Percentiles rank a stretch among this genome's conserved stretches.
These are phyloP conservation scores for Trametes coccinea DNA, from an alignment of 768 basidiomycete species.

Conservation along the genomic window DNA sequence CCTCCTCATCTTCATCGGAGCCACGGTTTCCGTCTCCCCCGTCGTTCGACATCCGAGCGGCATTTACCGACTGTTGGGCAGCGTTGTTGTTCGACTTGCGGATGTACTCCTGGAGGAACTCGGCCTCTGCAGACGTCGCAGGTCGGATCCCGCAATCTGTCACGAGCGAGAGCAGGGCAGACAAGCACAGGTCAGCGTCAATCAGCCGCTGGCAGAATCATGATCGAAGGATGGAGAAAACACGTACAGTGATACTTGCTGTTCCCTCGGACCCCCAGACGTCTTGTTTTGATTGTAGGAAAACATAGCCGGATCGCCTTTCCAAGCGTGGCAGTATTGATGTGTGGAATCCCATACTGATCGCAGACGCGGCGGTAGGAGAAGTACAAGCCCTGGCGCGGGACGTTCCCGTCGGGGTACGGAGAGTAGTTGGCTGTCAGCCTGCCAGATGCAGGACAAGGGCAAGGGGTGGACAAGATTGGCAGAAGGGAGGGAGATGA, in stretches of 20 bases:
- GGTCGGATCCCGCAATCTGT: constrained; percentile 91
- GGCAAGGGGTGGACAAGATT: constrained; percentile 16
- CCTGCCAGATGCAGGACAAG: constrained; percentile 44
- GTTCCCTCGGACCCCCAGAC: constrained; percentile 90
- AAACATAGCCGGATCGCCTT: constrained; percentile 94
- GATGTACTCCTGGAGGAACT: constrained; percentile 90
- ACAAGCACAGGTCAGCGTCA: constrained; percentile 27
- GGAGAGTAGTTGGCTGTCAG: constrained; percentile 87
- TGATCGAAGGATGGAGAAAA: constrained; percentile 34
- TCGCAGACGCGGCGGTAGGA: constrained; percentile 90
- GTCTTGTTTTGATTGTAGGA: constrained; percentile 92
- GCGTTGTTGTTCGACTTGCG: constrained; percentile 88
- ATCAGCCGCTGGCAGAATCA: constrained; percentile 30
- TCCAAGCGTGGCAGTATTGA: constrained; percentile 94
- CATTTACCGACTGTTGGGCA: constrained; percentile 71
- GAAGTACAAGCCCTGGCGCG: constrained; percentile 91
- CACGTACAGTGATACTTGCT: constrained; percentile 92
- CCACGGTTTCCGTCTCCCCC: constrained; percentile 58
- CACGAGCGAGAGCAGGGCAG: constrained; percentile 5
- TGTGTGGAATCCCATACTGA: constrained; percentile 90
- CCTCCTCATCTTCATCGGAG: constrained; percentile 84
- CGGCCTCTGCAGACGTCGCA: constrained; percentile 86
- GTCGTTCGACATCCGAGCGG: constrained; percentile 71
- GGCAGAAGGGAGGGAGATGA: constrained; percentile 22
- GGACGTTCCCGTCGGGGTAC: constrained; percentile 90